Percentiles rank a stretch among this genome's conserved stretches.
These are phyloP conservation scores for Cicer arietinum DNA, from an alignment of 306 rosid genomes.

Conservation along the genomic window DNA sequence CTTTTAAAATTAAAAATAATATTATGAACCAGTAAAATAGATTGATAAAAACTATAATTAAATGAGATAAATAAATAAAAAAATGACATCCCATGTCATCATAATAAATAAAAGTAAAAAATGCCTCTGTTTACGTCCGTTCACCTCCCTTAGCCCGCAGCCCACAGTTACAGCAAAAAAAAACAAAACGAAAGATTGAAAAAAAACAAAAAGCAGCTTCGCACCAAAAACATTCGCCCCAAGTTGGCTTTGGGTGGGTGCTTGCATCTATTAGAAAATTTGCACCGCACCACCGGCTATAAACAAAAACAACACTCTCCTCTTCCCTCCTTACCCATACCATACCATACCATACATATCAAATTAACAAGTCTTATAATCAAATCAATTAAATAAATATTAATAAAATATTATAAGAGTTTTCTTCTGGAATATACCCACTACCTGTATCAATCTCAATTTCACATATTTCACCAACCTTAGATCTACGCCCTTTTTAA, in stretches of 20 bases:
- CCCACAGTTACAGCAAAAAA: constrained; percentile 27
- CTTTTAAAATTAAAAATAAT: too few species aligned
- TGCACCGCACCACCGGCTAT: too few species aligned
- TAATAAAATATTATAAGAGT: background rate
- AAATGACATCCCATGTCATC: background rate
- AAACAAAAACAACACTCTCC: too few species aligned
- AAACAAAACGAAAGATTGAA: background rate
- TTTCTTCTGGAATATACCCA: constrained; percentile 45
- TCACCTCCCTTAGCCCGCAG: constrained; percentile 42
- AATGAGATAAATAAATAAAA: background rate
- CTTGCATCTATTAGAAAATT: too few species aligned
- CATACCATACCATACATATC: constrained; percentile 12
- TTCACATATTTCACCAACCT: constrained; percentile 33
- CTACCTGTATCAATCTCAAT: constrained; percentile 10
- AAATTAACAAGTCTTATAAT: background rate
- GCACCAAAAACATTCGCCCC: constrained; percentile 32
- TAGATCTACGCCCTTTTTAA: constrained; percentile 51
- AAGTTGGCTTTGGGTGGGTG: background rate
- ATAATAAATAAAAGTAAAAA: background rate
- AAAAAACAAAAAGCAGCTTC: constrained; percentile 20
- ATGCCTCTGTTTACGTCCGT: constrained; percentile 17
- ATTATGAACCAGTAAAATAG: too few species aligned
- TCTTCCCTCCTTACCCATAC: constrained; percentile 1
- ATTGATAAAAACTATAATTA: too few species aligned
- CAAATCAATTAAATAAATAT: background rate